A percentile compares a stretch with the other conserved stretches of the same genome.
Evolutionary conservation across 495 filamentous ascomycete genomes (phyloP).

Genomic region (Penicillium desertorum): DNA sequence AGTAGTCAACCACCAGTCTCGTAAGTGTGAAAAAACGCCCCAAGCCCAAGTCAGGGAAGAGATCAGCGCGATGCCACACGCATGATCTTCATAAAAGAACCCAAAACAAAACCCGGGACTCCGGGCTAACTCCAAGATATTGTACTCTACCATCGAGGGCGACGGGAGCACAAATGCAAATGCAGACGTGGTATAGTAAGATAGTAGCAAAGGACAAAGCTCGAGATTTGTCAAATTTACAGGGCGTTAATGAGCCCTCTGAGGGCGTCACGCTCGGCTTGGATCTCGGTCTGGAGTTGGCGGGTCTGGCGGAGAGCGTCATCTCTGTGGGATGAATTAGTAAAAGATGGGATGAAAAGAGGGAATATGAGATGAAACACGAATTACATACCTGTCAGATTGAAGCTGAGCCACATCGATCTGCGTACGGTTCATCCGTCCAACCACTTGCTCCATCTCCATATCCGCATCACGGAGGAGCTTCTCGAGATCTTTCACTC

Average conservation of each 20-base stretch:
- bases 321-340: constrained; percentile 59
- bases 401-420: constrained; percentile 92
- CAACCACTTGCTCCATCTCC: constrained; percentile 94
- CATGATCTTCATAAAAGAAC: constrained; percentile 8
- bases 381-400: constrained; percentile 67
- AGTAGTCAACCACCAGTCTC: constrained; percentile 8
- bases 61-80: constrained; percentile 18
- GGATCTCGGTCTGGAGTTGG: constrained; percentile 66
- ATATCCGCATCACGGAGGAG: constrained; percentile 77
- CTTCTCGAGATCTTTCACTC: constrained; percentile 77
- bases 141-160: constrained; percentile 10
- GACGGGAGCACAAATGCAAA: constrained; percentile 25
- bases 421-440: constrained; percentile 89
- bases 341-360: constrained; percentile 10
- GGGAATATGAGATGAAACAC: constrained; percentile 5
- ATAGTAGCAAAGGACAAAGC: constrained; percentile 3
- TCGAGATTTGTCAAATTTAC: constrained; percentile 6
- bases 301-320: constrained; percentile 81
- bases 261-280: constrained; percentile 57
- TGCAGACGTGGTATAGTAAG: constrained; percentile 31
- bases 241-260: constrained; percentile 35
- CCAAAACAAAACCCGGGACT: constrained; percentile 11
- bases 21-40: constrained; percentile 3
- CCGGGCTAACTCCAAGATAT: constrained; percentile 19
- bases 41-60: constrained; percentile 10